Evolutionary conservation across 2,329 filamentous ascomycete genomes (phyloP).

Genomic region (Aureobasidium musti): DNA sequence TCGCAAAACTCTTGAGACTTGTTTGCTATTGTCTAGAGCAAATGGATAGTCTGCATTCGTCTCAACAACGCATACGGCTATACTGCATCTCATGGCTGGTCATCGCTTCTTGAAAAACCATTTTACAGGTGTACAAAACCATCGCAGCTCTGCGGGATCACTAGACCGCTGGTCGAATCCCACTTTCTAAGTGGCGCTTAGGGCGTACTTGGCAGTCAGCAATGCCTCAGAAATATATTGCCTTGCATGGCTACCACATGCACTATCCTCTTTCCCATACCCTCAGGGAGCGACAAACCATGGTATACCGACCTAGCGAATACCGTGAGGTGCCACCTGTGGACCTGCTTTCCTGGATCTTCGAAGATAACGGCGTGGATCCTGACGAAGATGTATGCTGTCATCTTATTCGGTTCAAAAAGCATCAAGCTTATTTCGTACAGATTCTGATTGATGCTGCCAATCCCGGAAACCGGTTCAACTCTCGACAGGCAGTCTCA

Average conservation of each 20-base stretch:
- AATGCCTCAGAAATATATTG: background rate
- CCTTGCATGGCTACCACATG: background rate
- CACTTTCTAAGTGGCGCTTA: background rate
- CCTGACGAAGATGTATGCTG: background rate
- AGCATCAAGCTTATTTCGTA: background rate
- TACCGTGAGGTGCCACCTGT: background rate
- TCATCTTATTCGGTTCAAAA: background rate
- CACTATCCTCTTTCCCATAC: background rate
- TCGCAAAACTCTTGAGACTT: background rate
- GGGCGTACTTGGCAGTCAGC: conserved; percentile 8
- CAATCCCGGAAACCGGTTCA: background rate
- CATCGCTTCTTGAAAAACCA: background rate
- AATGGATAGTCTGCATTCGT: background rate
- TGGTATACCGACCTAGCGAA: background rate
- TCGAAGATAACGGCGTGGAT: background rate
- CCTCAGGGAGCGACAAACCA: background rate
- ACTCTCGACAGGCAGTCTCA: background rate
- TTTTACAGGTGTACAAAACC: background rate
- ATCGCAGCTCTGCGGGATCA: background rate
- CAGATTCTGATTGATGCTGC: conserved; percentile 4
- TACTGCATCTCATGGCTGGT: background rate
- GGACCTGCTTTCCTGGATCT: background rate
- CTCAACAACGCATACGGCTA: background rate
- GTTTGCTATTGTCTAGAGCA: background rate
- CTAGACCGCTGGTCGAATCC: background rate